phyloP scores from a whole-genome alignment of 805 yeast species.

The Candida mattraensis region DNA sequence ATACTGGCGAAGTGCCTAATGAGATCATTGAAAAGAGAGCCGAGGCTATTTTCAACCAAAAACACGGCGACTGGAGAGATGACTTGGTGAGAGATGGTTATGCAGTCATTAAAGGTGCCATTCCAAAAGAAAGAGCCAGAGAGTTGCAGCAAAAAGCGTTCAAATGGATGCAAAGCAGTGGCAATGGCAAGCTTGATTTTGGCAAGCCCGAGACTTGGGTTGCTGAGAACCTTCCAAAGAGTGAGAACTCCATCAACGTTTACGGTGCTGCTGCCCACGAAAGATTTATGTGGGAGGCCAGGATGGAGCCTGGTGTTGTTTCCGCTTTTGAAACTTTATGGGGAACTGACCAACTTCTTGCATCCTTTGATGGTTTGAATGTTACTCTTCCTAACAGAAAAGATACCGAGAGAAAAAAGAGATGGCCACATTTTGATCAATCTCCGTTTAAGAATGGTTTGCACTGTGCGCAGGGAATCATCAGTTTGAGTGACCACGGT shows the following conservation, averaged over 20 bases:
- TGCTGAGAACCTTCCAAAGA: constrained; percentile 28
- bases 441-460: constrained; percentile 31
- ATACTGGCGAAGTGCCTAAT: no score
- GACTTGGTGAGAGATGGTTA: constrained; percentile 1
- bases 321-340: constrained; percentile 29
- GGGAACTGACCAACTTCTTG: constrained; percentile 35
- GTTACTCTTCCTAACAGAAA: constrained; percentile 27
- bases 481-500: constrained; percentile 22
- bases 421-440: constrained; percentile 38
- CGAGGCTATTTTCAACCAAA: neutral
- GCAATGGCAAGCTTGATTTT: constrained; percentile 23
- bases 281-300: constrained; percentile 35
- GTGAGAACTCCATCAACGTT: constrained; percentile 14
- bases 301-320: constrained; percentile 30
- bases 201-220: constrained; percentile 31
- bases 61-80: constrained; percentile 3
- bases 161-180: constrained; percentile 4
- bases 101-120: constrained; percentile 1
- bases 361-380: constrained; percentile 35
- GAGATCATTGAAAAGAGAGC: constrained; percentile 1
- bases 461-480: constrained; percentile 35
- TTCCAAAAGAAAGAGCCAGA: constrained; percentile 1
- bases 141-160: constrained; percentile 1
- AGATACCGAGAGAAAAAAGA: constrained; percentile 8
- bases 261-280: constrained; percentile 28